Conservation (phyloP, 2,329 filamentous ascomycete genomes). For the Knoxdaviesia proteae region DNA sequence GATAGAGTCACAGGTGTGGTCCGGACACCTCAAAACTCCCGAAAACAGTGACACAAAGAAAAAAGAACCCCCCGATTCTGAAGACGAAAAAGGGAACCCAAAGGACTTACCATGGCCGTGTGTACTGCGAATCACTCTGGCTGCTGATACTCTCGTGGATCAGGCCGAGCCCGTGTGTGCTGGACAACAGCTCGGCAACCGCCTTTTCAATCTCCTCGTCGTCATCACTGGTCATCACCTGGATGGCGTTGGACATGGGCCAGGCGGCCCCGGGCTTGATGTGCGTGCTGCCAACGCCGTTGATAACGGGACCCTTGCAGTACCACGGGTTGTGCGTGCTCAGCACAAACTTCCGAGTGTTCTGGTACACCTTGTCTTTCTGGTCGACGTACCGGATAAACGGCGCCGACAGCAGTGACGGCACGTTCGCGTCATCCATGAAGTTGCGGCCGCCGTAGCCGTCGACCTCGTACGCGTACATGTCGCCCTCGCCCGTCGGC, state of each 20-base stretch:
- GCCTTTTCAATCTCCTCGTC: slow-evolving; percentile 15
- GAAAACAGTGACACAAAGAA: neutral
- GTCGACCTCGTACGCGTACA: slow-evolving; percentile 62
- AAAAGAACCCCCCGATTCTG: neutral
- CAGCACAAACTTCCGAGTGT: slow-evolving; percentile 61
- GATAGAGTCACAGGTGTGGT: neutral
- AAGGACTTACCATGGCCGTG: slow-evolving; percentile 14
- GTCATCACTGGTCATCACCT: slow-evolving; percentile 23
- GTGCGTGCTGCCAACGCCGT: slow-evolving; percentile 48
- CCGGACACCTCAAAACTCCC: neutral
- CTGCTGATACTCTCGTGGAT: slow-evolving; percentile 24
- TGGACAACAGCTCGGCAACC: slow-evolving; percentile 17
- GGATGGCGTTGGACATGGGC: slow-evolving; percentile 35
- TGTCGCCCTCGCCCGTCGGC: slow-evolving; percentile 23
- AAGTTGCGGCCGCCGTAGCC: slow-evolving; percentile 45
- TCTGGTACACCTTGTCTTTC: slow-evolving; percentile 48
- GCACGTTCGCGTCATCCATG: slow-evolving; percentile 57
- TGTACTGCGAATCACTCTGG: slow-evolving; percentile 13
- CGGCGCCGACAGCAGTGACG: slow-evolving; percentile 42
- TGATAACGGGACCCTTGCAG: slow-evolving; percentile 42
- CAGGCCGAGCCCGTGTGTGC: slow-evolving; percentile 19
- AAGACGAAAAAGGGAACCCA: neutral
- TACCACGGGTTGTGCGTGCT: slow-evolving; percentile 63
- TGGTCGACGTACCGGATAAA: slow-evolving; percentile 38
- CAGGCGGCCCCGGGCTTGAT: slow-evolving; percentile 39